Conservation (phyloP, 2,329 filamentous ascomycete species). For the Penicillium frequentans region DNA sequence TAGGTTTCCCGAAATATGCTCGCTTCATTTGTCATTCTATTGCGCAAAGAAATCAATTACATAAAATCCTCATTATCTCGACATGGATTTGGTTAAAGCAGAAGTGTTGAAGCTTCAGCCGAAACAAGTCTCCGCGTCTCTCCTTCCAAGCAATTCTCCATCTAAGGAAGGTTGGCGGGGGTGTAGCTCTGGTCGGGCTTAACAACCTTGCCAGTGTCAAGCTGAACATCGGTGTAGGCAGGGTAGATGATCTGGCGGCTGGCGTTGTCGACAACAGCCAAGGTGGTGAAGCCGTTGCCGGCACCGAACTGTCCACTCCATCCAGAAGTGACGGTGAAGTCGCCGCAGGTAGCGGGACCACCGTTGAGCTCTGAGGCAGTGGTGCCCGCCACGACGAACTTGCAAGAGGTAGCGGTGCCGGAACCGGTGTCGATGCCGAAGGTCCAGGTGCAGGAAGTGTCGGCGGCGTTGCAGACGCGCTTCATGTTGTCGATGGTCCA, state of each 20-base stretch:
- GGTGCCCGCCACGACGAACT: constrained; percentile 39
- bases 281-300: constrained; percentile 55
- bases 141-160: background rate
- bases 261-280: constrained; percentile 51
- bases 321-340: constrained; percentile 54
- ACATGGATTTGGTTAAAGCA: background rate
- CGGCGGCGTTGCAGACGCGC: constrained; percentile 42
- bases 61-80: background rate
- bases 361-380: constrained; percentile 37
- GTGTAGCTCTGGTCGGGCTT: constrained; percentile 52
- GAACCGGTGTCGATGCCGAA: constrained; percentile 44
- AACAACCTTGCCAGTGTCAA: constrained; percentile 47
- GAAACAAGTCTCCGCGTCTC: background rate
- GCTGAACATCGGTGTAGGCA: constrained; percentile 55
- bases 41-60: background rate
- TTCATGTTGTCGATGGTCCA: constrained; percentile 47
- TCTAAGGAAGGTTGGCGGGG: constrained; percentile 29
- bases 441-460: constrained; percentile 47
- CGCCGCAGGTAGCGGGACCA: constrained; percentile 48
- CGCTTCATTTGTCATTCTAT: background rate
- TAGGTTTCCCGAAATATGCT: background rate
- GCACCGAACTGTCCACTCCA: constrained; percentile 59
- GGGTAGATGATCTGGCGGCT: constrained; percentile 51
- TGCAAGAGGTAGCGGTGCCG: constrained; percentile 32
- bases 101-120: background rate